Percentiles rank a stretch among this genome's conserved stretches.
phyloP scores from a whole-genome alignment of 2,329 filamentous ascomycete species.

The Biscogniauxia sp. region DNA sequence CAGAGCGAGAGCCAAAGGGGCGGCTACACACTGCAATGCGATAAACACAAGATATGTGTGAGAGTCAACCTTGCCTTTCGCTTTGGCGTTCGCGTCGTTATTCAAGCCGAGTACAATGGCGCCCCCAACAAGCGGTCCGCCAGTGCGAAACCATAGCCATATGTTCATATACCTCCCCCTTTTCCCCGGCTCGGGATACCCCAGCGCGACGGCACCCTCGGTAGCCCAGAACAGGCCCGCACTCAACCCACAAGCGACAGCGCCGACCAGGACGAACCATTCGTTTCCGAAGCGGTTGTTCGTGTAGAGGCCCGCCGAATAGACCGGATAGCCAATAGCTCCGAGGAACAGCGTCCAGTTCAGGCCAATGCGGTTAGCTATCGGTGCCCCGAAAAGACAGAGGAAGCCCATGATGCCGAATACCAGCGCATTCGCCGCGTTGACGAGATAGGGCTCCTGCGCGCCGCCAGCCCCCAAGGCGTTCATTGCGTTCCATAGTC shows the following conservation, averaged over 20 bases:
- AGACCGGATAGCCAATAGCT: conserved; percentile 34
- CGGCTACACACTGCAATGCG: conserved; percentile 62
- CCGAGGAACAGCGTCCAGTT: conserved; percentile 34
- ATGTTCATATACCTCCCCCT: conserved; percentile 64
- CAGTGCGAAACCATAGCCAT: conserved; percentile 60
- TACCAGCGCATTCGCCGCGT: conserved; percentile 36
- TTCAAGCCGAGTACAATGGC: conserved; percentile 71
- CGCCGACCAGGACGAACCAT: conserved; percentile 69
- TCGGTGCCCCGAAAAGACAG: conserved; percentile 33
- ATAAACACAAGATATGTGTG: conserved; percentile 70
- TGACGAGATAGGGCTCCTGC: conserved; percentile 47
- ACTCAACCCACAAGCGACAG: conserved; percentile 66
- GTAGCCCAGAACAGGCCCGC: conserved; percentile 76
- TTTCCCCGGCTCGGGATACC: conserved; percentile 69
- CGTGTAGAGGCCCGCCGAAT: conserved; percentile 36
- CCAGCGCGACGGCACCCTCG: conserved; percentile 69
- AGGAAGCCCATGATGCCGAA: conserved; percentile 36
- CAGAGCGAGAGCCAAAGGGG: conserved; percentile 61
- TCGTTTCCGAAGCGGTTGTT: conserved; percentile 48
- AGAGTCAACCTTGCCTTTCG: conserved; percentile 60
- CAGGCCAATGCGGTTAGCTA: conserved; percentile 35
- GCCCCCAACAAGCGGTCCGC: conserved; percentile 63
- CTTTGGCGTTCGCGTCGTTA: conserved; percentile 45
- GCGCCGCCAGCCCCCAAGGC: conserved; percentile 51
- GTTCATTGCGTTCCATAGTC: conserved; percentile 57